Evolutionary conservation across 1,284 basidiomycete species (phyloP).

Genomic region (Melampsora larici-populina): DNA sequence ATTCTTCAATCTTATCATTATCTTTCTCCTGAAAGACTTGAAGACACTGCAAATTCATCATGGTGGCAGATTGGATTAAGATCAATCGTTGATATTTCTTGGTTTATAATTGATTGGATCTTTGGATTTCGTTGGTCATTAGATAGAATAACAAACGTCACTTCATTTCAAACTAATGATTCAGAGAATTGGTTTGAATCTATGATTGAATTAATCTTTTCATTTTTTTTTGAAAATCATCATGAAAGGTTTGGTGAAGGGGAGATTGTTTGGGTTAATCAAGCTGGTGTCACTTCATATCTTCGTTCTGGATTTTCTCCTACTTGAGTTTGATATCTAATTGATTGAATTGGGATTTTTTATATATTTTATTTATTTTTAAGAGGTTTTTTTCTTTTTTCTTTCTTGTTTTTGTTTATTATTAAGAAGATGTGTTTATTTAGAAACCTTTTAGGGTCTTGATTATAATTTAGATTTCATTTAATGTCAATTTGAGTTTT

Average conservation of each 20-base stretch:
- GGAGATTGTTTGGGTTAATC: neutral
- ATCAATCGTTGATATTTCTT: neutral
- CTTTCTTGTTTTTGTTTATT: neutral
- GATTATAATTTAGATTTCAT: conserved; percentile 2
- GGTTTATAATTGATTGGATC: conserved; percentile 2
- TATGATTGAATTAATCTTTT: neutral
- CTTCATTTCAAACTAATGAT: neutral
- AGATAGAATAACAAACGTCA: neutral
- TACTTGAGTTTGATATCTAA: neutral
- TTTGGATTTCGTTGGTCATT: neutral
- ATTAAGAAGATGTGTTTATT: no score
- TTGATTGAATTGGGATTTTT: neutral
- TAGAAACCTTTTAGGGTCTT: neutral
- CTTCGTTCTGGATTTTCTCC: neutral
- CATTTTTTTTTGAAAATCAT: neutral
- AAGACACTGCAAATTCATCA: no score
- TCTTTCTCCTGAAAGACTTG: no score
- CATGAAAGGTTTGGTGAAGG: neutral
- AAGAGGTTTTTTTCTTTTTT: neutral
- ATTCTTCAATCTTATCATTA: no score
- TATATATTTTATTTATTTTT: neutral
- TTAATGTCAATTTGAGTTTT: no score
- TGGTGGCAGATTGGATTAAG: neutral
- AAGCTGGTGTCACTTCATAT: no score
- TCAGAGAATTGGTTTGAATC: neutral